Evolutionary conservation across 2,329 filamentous ascomycete genomes (phyloP).

Genomic region (Fusarium torulosum): DNA sequence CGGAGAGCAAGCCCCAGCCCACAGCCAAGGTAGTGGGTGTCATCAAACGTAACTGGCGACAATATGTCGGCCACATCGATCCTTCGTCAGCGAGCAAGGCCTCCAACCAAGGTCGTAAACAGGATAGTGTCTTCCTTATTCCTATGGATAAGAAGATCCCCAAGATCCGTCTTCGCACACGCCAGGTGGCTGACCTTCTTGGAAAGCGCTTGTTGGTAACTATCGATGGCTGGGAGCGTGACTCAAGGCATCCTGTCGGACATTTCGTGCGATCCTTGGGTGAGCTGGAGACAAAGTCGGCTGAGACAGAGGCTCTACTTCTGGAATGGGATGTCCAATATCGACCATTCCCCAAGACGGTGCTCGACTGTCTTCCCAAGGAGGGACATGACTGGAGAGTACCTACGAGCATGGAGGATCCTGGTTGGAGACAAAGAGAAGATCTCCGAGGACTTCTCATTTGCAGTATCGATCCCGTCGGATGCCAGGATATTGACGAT

Average conservation of each 20-base stretch:
- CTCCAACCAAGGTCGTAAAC: constrained; percentile 81
- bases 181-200: constrained; percentile 88
- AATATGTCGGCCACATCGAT: constrained; percentile 97
- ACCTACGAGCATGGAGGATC: constrained; percentile 80
- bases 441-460: constrained; percentile 89
- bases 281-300: constrained; percentile 95
- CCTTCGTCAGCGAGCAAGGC: constrained; percentile 82
- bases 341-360: constrained; percentile 93
- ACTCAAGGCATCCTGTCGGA: constrained; percentile 90
- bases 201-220: constrained; percentile 93
- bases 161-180: constrained; percentile 92
- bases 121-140: constrained; percentile 93
- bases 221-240: constrained; percentile 94
- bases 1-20: constrained; percentile 84
- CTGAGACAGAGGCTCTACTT: constrained; percentile 93
- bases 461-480: constrained; percentile 96
- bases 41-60: constrained; percentile 96
- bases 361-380: constrained; percentile 89
- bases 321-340: constrained; percentile 99
- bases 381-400: constrained; percentile 97
- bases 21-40: constrained; percentile 93
- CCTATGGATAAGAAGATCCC: constrained; percentile 99
- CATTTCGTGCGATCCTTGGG: constrained; percentile 95
- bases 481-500: constrained; percentile 98
- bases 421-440: constrained; percentile 86